phyloP scores from a whole-genome alignment of 306 rosid species.

The Citrullus amarus region DNA sequence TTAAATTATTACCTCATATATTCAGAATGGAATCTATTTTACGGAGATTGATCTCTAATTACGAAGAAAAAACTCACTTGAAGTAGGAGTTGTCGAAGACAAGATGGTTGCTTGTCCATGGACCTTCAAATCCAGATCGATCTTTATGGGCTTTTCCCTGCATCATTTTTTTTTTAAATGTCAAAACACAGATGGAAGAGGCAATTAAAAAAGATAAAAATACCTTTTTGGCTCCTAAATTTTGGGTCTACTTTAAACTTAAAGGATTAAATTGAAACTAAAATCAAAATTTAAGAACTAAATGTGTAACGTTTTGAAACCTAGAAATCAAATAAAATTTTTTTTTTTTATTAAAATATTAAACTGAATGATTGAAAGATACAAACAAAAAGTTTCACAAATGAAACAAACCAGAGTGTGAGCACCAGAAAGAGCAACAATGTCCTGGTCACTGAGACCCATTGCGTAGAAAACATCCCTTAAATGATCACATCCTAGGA shows the following conservation, averaged over 20 bases:
- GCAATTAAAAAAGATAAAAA: neutral
- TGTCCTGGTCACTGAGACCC: conserved; percentile 55
- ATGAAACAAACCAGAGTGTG: conserved; percentile 48
- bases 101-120: conserved; percentile 53
- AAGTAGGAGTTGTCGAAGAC: conserved; percentile 52
- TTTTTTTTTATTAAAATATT: no score
- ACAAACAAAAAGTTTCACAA: neutral
- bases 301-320: no score
- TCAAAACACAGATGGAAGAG: neutral
- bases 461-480: conserved; percentile 53
- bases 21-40: neutral
- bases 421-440: conserved; percentile 55
- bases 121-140: conserved; percentile 62
- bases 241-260: no score
- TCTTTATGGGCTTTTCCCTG: conserved; percentile 54
- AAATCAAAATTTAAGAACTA: no score
- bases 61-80: conserved; percentile 20
- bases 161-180: no score
- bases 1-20: neutral
- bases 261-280: no score
- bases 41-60: neutral
- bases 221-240: no score
- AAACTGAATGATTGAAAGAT: neutral
- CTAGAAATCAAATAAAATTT: no score
- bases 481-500: conserved; percentile 46